These are phyloP conservation scores for Apiosordaria backusii DNA, from an alignment of 495 filamentous ascomycete genomes.

Conservation along the genomic window DNA sequence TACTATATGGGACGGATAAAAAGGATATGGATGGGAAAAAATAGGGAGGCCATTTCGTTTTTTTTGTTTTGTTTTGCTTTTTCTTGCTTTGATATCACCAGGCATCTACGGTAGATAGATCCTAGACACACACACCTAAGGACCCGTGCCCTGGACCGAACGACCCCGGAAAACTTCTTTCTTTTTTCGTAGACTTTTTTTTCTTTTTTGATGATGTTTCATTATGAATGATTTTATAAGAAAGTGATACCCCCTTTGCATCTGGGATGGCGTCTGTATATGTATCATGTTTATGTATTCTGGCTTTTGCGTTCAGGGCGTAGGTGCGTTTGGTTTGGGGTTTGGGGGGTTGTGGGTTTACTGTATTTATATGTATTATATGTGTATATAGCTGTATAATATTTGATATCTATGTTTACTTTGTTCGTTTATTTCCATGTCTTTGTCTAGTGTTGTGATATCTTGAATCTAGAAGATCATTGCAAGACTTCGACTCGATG, in stretches of 20 bases:
- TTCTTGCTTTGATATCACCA: background rate
- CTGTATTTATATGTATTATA: background rate
- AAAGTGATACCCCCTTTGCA: background rate
- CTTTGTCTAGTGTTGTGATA: too few species aligned
- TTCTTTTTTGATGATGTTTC: background rate
- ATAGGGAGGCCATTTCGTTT: conserved; percentile 1
- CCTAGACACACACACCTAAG: background rate
- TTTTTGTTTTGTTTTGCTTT: conserved; percentile 10
- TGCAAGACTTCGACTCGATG: too few species aligned
- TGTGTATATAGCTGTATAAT: background rate
- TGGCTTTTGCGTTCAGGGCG: background rate
- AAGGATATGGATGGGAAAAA: conserved; percentile 2
- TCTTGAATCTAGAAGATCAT: too few species aligned
- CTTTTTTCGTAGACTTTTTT: background rate
- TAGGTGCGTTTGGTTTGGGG: background rate
- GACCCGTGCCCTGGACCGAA: background rate
- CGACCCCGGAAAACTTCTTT: background rate
- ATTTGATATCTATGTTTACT: background rate
- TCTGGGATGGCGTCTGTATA: background rate
- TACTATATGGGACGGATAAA: conserved; percentile 13
- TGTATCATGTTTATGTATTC: background rate
- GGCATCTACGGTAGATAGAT: conserved; percentile 1
- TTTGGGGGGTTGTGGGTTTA: background rate
- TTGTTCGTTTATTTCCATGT: too few species aligned
- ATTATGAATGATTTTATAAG: background rate